These are phyloP conservation scores for Bruguiera sexangula DNA, from an alignment of 345 rosid genomes.

Conservation along the genomic window DNA sequence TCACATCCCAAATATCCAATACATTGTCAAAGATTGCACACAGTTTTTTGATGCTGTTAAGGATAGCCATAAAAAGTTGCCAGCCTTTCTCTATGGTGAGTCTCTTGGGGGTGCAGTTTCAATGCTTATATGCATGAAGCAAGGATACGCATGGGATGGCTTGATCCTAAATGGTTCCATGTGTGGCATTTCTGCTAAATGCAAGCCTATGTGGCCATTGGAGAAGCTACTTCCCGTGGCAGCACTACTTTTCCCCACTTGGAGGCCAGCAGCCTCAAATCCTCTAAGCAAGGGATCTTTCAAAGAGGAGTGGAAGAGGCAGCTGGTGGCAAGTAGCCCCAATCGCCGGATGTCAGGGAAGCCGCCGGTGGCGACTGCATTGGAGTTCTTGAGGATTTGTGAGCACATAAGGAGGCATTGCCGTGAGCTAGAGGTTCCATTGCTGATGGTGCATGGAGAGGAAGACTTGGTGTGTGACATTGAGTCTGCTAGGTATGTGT, in stretches of 20 bases:
- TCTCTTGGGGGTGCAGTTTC: slow-evolving; percentile 38
- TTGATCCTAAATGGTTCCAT: slow-evolving; percentile 31
- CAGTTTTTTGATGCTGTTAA: slow-evolving; percentile 18
- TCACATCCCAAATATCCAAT: slow-evolving; percentile 26
- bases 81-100: slow-evolving; percentile 34
- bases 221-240: slow-evolving; percentile 32
- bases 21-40: slow-evolving; percentile 21
- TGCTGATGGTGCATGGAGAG: slow-evolving; percentile 25
- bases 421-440: slow-evolving; percentile 21
- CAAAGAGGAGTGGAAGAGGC: slow-evolving; percentile 35
- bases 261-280: slow-evolving; percentile 26
- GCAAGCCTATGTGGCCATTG: slow-evolving; percentile 26
- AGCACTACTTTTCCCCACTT: slow-evolving; percentile 18
- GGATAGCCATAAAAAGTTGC: slow-evolving; percentile 18
- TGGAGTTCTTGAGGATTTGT: slow-evolving; percentile 30
- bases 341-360: slow-evolving; percentile 19
- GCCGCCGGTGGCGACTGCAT: slow-evolving; percentile 25
- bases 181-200: slow-evolving; percentile 35
- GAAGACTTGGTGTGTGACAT: slow-evolving; percentile 25
- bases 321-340: slow-evolving; percentile 17
- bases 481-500: slow-evolving; percentile 15
- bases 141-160: slow-evolving; percentile 27
- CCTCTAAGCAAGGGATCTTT: slow-evolving; percentile 21
- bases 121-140: slow-evolving; percentile 15
- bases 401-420: slow-evolving; percentile 22